A percentile compares a stretch with the other conserved stretches of the same genome.
phyloP scores from a whole-genome alignment of 2,329 filamentous ascomycete species.

The Xylariaceae sp. region DNA sequence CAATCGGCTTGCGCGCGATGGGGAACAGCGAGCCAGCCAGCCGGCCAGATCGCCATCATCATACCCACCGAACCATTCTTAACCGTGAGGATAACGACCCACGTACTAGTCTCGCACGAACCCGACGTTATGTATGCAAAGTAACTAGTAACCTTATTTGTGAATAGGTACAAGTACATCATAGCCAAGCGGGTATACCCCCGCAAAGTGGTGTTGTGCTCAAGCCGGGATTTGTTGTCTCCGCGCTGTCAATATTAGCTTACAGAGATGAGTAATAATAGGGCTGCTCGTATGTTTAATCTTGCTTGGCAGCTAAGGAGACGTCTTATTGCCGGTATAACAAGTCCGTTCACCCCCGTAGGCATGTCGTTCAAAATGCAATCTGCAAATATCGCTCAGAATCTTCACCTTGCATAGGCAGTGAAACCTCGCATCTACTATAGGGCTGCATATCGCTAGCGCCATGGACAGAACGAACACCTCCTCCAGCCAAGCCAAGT shows the following conservation, averaged over 20 bases:
- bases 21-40: not conserved
- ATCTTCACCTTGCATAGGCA: conserved; percentile 1
- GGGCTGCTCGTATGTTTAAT: conserved; percentile 21
- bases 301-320: conserved; percentile 6
- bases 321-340: conserved; percentile 22
- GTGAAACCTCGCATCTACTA: conserved; percentile 1
- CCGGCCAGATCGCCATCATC: not conserved
- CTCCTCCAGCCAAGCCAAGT: conserved; percentile 19
- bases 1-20: not conserved
- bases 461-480: conserved; percentile 28
- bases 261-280: conserved; percentile 11
- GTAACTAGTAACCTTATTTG: not conserved
- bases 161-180: not conserved
- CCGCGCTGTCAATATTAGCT: conserved; percentile 13
- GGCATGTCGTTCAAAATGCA: conserved; percentile 10
- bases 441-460: conserved; percentile 9
- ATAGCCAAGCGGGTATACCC: no score
- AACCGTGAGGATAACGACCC: not conserved
- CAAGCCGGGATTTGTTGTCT: conserved; percentile 12
- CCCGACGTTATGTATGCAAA: not conserved
- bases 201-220: conserved; percentile 2
- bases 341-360: conserved; percentile 12
- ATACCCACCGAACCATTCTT: not conserved
- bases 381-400: conserved; percentile 7
- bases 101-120: not conserved